Evolutionary conservation across 768 basidiomycete genomes (phyloP).

Genomic region (Pisolithus microcarpus): DNA sequence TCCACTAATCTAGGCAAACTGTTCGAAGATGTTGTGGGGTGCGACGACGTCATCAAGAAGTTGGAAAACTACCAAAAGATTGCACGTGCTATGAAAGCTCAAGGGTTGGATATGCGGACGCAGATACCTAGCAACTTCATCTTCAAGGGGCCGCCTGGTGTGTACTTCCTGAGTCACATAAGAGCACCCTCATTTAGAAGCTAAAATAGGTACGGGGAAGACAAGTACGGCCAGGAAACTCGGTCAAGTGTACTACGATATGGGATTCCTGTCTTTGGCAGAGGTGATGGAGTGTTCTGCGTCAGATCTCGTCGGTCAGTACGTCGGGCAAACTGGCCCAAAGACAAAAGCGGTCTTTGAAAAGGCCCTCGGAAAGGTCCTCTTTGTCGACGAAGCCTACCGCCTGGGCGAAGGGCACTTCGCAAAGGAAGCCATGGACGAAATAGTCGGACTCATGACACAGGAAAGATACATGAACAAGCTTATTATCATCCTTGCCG

Average conservation of each 20-base stretch:
- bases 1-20: constrained; percentile 44
- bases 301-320: constrained; percentile 61
- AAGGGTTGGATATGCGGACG: constrained; percentile 38
- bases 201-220: constrained; percentile 48
- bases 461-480: constrained; percentile 50
- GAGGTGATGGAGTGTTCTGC: constrained; percentile 67
- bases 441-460: constrained; percentile 58
- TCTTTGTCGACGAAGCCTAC: constrained; percentile 72
- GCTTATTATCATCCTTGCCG: constrained; percentile 60
- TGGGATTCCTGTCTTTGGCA: constrained; percentile 44
- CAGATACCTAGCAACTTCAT: constrained; percentile 55
- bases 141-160: constrained; percentile 69
- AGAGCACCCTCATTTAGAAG: not conserved
- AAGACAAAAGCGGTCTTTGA: constrained; percentile 55
- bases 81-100: constrained; percentile 35
- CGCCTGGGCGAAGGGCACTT: constrained; percentile 54
- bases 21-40: constrained; percentile 59
- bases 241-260: constrained; percentile 56
- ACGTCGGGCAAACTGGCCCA: constrained; percentile 66
- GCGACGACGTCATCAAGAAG: constrained; percentile 44
- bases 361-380: constrained; percentile 57
- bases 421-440: constrained; percentile 67
- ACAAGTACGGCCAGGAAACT: constrained; percentile 58
- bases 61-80: constrained; percentile 48
- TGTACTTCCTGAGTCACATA: constrained; percentile 6